Conservation (phyloP, 78 protist genomes). For the Trichosphaerium sp. region DNA sequence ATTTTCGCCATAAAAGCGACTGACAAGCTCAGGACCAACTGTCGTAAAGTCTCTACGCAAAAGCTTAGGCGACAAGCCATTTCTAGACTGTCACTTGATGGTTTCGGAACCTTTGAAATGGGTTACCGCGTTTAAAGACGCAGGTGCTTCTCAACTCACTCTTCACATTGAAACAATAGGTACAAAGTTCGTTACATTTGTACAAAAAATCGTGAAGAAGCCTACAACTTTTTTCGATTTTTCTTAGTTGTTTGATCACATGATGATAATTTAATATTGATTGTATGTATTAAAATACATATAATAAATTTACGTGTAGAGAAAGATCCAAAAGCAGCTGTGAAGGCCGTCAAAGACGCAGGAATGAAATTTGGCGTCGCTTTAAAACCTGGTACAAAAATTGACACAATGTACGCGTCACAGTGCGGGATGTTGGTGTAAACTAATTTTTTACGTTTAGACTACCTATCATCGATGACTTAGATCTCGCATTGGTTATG, state of each 20-base stretch:
- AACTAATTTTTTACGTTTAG: background rate
- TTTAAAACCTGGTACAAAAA: constrained; percentile 89
- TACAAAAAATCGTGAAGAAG: background rate
- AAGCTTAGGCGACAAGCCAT: constrained; percentile 56
- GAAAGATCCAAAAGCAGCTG: background rate
- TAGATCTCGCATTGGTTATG: constrained; percentile 93
- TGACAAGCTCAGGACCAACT: constrained; percentile 61
- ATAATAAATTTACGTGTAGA: background rate
- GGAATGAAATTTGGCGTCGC: constrained; percentile 84
- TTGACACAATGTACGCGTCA: background rate
- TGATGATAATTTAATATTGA: background rate
- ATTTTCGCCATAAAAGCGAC: background rate
- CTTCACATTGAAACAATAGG: constrained; percentile 89
- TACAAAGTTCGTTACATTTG: background rate
- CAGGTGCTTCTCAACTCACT: constrained; percentile 81
- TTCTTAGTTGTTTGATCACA: background rate
- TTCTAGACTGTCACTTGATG: constrained; percentile 96
- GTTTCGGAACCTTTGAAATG: constrained; percentile 82
- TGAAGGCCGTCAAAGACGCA: background rate
- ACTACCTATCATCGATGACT: background rate
- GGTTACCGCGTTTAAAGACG: constrained; percentile 68
- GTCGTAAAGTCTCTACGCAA: constrained; percentile 81
- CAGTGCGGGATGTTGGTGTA: background rate
- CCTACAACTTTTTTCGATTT: background rate
- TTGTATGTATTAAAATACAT: background rate